Evolutionary conservation across 2,329 filamentous ascomycete genomes (phyloP), one percentile per base, ranked within the genome.

Genomic region (Zelopaecilomyces penicillatus): DNA sequence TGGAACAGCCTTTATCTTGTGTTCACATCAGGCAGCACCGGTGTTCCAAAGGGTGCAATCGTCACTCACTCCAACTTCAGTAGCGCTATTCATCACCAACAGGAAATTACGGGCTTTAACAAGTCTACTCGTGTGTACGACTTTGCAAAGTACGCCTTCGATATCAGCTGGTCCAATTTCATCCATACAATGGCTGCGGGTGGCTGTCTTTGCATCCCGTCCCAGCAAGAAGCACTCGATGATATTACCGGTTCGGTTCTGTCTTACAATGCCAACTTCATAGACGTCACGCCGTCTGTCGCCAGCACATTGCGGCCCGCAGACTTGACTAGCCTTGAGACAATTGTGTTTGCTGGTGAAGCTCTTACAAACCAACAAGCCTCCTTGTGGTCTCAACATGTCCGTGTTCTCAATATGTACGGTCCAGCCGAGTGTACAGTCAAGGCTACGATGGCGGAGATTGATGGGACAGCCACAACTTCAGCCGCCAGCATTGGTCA

Each of bases 1-100:
- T 37, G 34, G 5, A 43, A 12, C 6, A 27, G 30, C 4, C 35
- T 52, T 1, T 58, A 58, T 31, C 44, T 52, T 4, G 9, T 45
- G 5, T 59, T 58, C 12, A 59, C 56, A 1, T 58, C 55, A 4
- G 57, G 56, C 4, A 44, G 37, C 27, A 44, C 43, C 11, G 43
- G 43, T 12, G 43, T 40, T 12, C 43, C 43, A 35, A 44, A 44
- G 27, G 37, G 40, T 19, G 40, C 40, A 12, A 30, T 44, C 30
- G 39, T 37, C 37, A 44, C 5, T 6, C 43, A 44, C 39, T 27
- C 30, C 34, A 28, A 27, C 10, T 50, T 51, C 12, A 44, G 44
- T 34, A 51, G 39, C 33, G 45, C 53, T 12, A 45, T 50, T 42
- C 36, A 30, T 11, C 52, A 44, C 29, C 57, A 46, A 33, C 37